phyloP scores from a whole-genome alignment of 2,329 filamentous ascomycete genomes.

The Exophiala phaeomuriformis region DNA sequence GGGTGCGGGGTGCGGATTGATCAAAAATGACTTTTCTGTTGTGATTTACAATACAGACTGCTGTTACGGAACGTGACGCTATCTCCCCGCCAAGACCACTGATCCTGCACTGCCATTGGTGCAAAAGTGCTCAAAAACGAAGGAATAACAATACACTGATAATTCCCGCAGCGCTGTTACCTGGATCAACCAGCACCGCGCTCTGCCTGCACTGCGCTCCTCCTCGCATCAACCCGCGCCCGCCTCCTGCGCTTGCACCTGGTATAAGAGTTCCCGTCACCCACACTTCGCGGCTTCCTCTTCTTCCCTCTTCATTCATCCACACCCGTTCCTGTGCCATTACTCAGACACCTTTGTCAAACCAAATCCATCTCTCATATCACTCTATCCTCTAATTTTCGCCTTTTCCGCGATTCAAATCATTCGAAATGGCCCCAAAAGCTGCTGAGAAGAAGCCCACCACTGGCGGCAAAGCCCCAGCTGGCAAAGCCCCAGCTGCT shows the following conservation, averaged over 20 bases:
- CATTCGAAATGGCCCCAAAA: slow-evolving; percentile 87
- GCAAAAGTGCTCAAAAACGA: slow-evolving; percentile 24
- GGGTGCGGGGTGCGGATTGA: slow-evolving; percentile 11
- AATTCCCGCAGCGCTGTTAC: slow-evolving; percentile 21
- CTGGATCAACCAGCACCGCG: slow-evolving; percentile 19
- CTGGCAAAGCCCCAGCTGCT: slow-evolving; percentile 65
- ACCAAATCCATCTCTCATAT: slow-evolving; percentile 26
- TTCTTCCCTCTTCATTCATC: slow-evolving; percentile 29
- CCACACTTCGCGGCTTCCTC: slow-evolving; percentile 34
- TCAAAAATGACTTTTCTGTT: slow-evolving; percentile 27
- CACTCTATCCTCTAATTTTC: slow-evolving; percentile 22
- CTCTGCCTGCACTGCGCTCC: slow-evolving; percentile 12
- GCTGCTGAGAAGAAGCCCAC: slow-evolving; percentile 95
- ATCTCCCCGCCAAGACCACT: slow-evolving; percentile 18
- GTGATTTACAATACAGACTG: slow-evolving; percentile 23
- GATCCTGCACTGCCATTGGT: slow-evolving; percentile 21
- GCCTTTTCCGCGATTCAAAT: slow-evolving; percentile 30
- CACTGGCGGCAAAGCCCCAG: slow-evolving; percentile 85
- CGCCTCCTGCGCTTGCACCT: slow-evolving; percentile 33
- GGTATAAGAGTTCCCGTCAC: slow-evolving; percentile 42
- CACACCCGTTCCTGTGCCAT: slow-evolving; percentile 31
- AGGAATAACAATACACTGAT: slow-evolving; percentile 23
- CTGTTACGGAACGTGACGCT: slow-evolving; percentile 15
- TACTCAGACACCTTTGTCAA: slow-evolving; percentile 23
- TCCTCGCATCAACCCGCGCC: slow-evolving; percentile 39